Evolutionary conservation across 2,329 filamentous ascomycete species (phyloP).

Genomic region (Penicillium sp.): DNA sequence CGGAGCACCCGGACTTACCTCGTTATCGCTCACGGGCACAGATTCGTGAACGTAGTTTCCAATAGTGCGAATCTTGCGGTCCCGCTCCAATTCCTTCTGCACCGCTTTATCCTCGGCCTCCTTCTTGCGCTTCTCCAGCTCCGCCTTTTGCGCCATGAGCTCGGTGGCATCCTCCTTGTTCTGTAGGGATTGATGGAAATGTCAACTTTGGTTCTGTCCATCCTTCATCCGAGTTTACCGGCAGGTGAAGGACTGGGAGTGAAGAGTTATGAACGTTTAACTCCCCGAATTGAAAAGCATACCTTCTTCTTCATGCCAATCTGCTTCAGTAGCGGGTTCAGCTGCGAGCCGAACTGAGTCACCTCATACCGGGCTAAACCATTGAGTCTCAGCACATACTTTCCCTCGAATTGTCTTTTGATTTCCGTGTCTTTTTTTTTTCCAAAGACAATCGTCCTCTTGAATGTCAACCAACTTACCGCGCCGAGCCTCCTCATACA

Average conservation of each 20-base stretch:
- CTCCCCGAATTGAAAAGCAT: background rate
- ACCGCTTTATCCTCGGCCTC: slow-evolving; percentile 65
- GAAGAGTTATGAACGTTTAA: background rate
- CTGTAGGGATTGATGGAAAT: slow-evolving; percentile 31
- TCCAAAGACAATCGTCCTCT: background rate
- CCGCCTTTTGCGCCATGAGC: slow-evolving; percentile 69
- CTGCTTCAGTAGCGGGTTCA: slow-evolving; percentile 84
- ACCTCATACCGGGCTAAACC: slow-evolving; percentile 63
- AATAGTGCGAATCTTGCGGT: slow-evolving; percentile 73
- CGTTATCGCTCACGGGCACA: slow-evolving; percentile 75
- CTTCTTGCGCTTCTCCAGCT: slow-evolving; percentile 77
- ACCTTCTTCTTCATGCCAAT: slow-evolving; percentile 90
- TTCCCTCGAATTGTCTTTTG: background rate
- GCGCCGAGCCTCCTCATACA: slow-evolving; percentile 79
- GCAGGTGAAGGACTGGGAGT: no score
- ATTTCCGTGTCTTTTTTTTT: no score
- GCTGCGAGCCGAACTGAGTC: slow-evolving; percentile 73
- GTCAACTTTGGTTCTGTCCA: slow-evolving; percentile 6
- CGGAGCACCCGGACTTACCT: slow-evolving; percentile 44
- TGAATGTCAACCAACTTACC: slow-evolving; percentile 43
- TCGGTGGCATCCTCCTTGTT: slow-evolving; percentile 82
- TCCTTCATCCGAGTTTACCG: no score
- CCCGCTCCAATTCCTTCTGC: slow-evolving; percentile 68
- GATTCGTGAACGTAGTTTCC: slow-evolving; percentile 89
- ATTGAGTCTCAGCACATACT: background rate